Evolutionary conservation across 2,329 filamentous ascomycete genomes (phyloP).

Genomic region (Exophiala spinifera): DNA sequence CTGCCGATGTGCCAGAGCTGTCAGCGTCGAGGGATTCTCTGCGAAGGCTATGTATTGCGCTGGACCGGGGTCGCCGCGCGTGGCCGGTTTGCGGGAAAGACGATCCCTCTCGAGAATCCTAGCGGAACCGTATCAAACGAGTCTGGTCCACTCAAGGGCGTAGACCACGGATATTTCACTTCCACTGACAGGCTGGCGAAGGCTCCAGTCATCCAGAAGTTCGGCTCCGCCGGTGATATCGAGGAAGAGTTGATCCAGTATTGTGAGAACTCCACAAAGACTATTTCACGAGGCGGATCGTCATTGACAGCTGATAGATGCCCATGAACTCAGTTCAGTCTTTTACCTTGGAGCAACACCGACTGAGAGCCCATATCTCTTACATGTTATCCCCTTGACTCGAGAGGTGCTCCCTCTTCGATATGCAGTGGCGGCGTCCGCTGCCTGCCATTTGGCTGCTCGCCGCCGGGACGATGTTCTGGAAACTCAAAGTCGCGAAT

Average conservation of each 20-base stretch:
- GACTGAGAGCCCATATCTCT: not conserved
- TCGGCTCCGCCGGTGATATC: too few relatives aligned
- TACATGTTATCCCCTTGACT: not conserved
- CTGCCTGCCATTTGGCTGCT: not conserved
- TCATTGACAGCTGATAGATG: not conserved
- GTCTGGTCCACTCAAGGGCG: too few relatives aligned
- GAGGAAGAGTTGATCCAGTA: too few relatives aligned
- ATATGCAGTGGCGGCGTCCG: not conserved
- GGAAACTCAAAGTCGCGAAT: not conserved
- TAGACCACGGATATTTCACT: too few relatives aligned
- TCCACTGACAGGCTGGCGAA: too few relatives aligned
- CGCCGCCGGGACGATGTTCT: not conserved
- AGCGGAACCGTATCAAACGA: too few relatives aligned
- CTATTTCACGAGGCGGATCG: too few relatives aligned
- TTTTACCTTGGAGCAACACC: not conserved
- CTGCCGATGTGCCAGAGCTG: not conserved
- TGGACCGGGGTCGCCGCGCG: too few relatives aligned
- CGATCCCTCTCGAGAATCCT: too few relatives aligned
- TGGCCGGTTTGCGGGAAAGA: too few relatives aligned
- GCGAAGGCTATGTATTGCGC: not conserved
- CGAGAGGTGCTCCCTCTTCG: not conserved
- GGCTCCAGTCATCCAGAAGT: too few relatives aligned
- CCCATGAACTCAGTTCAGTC: not conserved
- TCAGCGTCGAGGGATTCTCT: not conserved
- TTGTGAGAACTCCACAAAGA: too few relatives aligned